Base-by-base conservation (phyloP, 208 protist species). In the Leishmania tropica region DNA sequence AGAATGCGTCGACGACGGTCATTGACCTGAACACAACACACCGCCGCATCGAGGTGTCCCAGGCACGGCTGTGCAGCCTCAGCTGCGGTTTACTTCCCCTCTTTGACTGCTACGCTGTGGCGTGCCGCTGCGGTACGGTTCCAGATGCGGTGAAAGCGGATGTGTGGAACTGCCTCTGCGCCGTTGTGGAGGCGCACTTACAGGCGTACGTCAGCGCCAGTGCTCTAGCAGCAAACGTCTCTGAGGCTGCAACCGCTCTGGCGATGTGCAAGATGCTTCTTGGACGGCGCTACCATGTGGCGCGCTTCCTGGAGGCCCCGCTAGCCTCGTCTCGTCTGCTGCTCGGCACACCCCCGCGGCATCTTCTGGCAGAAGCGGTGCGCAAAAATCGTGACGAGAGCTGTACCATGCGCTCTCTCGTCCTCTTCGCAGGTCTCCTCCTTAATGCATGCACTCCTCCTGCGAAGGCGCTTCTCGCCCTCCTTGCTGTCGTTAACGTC, bases 21-120 rank as follows among this genome's bases (percentile, higher is more conserved):
- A 72, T 80, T 19, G n/a, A 72, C 3, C 31, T 80, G 60, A 86
- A 86, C 79, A 80, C 78, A 1, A 15, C 13, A 19, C 53, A 58
- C 47, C 78, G 31, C 56, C 40, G n/a, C 75, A 64, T 60, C 78
- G 21, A 37, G 28, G 77, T 64, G 7, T 15, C 62, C 10, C 53
- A 1, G 45, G 62, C 1, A 31, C 60, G 56, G 21, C 51, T 56
- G 31, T 54, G 56, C 21, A 45, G 54, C 19, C 3, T 78, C 37
- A 42, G 56, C 21, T 51, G 21, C 21, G 51, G 40, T 31, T 64
- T 89, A 77, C 42, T 71, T 19, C 2, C 62, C 17, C 31, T 86
- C 24, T 84, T 86, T 47, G 79, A 89, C 40, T 77, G 76, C 76
- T 89, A 86, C 56, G 80, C 75, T 8, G 28, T 83, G 8, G 67